These are phyloP conservation scores for Dipteronia dyeriana DNA, from an alignment of 345 rosid species.

Conservation along the genomic window DNA sequence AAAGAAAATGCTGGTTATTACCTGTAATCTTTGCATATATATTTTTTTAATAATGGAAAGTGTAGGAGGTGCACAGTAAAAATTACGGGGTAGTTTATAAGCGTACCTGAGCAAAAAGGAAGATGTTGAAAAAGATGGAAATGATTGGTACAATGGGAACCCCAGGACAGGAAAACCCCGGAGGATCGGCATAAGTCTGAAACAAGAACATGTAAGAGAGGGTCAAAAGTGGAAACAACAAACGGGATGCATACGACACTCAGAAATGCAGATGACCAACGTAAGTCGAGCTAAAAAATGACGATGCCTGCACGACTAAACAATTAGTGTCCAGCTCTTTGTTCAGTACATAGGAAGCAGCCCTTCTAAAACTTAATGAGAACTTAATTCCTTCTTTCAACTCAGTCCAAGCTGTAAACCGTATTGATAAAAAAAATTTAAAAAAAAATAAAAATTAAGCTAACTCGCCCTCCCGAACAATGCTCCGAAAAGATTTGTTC, in stretches of 20 bases:
- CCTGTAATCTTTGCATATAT: neutral
- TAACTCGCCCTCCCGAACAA: neutral
- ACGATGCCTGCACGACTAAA: neutral
- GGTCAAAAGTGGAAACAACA: no score
- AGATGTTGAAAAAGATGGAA: conserved; percentile 90
- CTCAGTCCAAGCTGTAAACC: neutral
- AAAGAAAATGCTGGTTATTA: conserved; percentile 12
- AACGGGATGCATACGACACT: neutral
- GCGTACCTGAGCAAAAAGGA: conserved; percentile 92
- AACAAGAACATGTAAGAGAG: conserved; percentile 18
- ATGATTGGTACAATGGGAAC: conserved; percentile 79
- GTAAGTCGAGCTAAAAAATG: neutral
- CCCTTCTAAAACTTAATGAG: neutral
- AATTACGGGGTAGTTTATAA: neutral
- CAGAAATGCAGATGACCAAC: neutral
- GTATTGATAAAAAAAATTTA: neutral
- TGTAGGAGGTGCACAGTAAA: neutral
- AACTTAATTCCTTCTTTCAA: neutral
- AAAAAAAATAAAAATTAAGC: neutral
- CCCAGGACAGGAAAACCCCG: conserved; percentile 84
- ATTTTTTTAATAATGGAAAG: neutral
- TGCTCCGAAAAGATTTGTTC: neutral
- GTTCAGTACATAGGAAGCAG: neutral
- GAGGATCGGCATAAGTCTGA: conserved; percentile 62
- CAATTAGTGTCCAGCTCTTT: no score